A percentile compares a stretch with the other conserved stretches of the same genome.
These are phyloP conservation scores for Candida dajiaensis DNA, from an alignment of 805 yeast species.

Conservation along the genomic window DNA sequence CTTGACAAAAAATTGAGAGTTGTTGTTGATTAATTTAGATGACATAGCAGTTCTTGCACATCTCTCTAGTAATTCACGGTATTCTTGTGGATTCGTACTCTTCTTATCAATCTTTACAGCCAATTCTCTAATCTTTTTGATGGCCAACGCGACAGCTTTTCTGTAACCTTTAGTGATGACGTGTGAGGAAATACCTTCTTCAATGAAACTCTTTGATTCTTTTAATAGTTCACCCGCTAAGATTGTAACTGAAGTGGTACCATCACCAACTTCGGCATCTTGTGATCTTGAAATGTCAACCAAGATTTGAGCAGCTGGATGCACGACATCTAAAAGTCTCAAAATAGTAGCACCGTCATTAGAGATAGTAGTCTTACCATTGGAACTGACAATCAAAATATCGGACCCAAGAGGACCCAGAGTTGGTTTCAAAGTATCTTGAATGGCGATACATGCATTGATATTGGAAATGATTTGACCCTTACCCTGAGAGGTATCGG, in stretches of 20 bases:
- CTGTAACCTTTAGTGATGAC: conserved; percentile 83
- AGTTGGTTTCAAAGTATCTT: conserved; percentile 91
- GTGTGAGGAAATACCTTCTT: conserved; percentile 93
- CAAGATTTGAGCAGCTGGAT: conserved; percentile 95
- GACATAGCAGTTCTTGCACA: conserved; percentile 98
- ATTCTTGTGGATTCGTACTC: conserved; percentile 40
- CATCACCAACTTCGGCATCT: conserved; percentile 98
- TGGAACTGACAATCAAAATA: conserved; percentile 76
- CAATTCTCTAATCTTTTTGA: conserved; percentile 63
- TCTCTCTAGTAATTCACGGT: conserved; percentile 74
- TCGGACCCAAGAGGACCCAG: conserved; percentile 98
- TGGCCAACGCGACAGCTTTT: conserved; percentile 73
- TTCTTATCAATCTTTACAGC: conserved; percentile 62
- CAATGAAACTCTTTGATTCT: conserved; percentile 85
- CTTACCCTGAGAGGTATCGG: conserved; percentile 93
- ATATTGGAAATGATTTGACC: conserved; percentile 95
- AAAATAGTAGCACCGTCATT: conserved; percentile 98
- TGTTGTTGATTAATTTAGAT: conserved; percentile 83
- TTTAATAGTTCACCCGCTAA: conserved; percentile 92
- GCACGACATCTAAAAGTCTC: conserved; percentile 88
- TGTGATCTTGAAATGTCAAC: conserved; percentile 94
- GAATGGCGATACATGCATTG: conserved; percentile 95
- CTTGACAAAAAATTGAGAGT: conserved; percentile 84
- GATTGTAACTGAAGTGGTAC: conserved; percentile 93
- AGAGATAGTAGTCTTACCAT: conserved; percentile 89